Conservation (phyloP, 345 rosid genomes). For the Toxicodendron radicans region DNA sequence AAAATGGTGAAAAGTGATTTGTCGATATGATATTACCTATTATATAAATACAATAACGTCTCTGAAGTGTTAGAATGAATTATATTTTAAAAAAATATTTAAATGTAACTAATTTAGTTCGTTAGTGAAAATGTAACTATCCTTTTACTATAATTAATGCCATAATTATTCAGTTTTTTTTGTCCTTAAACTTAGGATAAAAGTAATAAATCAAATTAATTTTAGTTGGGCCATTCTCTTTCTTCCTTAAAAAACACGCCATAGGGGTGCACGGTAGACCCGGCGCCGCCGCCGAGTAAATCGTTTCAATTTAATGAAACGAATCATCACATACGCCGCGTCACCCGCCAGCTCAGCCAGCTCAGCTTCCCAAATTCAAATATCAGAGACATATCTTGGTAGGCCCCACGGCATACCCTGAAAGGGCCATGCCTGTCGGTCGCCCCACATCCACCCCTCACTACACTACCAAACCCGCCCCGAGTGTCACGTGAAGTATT, state of each 20-base stretch:
- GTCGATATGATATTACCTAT: too few relatives aligned
- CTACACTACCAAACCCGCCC: too few relatives aligned
- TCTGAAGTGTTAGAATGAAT: too few relatives aligned
- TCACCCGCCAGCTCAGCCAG: slow-evolving; percentile 13
- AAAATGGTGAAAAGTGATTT: too few relatives aligned
- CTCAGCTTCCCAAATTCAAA: not conserved
- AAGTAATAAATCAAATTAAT: not conserved
- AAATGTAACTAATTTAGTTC: too few relatives aligned
- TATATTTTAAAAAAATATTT: too few relatives aligned
- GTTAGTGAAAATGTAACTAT: too few relatives aligned
- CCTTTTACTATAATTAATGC: too few relatives aligned
- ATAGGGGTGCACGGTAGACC: slow-evolving; percentile 7
- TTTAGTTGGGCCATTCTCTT: not conserved
- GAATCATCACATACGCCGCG: slow-evolving; percentile 13
- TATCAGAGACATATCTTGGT: not conserved
- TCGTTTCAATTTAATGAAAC: slow-evolving; percentile 7
- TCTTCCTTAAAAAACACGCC: slow-evolving; percentile 18
- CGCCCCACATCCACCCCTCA: not conserved
- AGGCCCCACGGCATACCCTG: slow-evolving; percentile 11
- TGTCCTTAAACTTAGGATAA: not conserved
- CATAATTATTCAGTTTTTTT: not conserved
- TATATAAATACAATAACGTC: too few relatives aligned
- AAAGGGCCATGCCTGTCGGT: slow-evolving; percentile 18
- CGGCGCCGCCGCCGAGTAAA: slow-evolving; percentile 25
- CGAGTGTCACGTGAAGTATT: not conserved